A percentile compares a stretch with the other conserved stretches of the same genome.
Conservation (phyloP, 75 land plant species). For the Adiantum capillusveneris region DNA sequence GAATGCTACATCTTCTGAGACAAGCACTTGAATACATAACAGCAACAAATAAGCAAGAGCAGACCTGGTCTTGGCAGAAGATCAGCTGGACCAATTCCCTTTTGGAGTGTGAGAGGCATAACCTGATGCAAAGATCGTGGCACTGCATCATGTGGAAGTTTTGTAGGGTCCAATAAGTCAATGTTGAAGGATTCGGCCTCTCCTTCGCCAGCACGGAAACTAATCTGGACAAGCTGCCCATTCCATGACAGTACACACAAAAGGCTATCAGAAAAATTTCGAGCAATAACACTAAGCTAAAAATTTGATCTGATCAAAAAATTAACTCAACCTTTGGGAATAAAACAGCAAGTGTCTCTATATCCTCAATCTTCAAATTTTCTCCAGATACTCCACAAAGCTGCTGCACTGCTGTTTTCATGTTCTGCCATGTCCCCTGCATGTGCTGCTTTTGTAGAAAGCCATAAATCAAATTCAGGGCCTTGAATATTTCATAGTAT, state of each 20-base stretch:
- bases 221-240: slow-evolving; percentile 24
- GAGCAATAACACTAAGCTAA: background rate
- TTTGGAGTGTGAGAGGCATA: slow-evolving; percentile 16
- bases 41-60: background rate
- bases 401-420: slow-evolving; percentile 46
- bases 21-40: too few species aligned
- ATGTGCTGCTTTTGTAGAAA: slow-evolving; percentile 39
- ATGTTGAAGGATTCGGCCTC: slow-evolving; percentile 23
- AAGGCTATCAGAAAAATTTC: background rate
- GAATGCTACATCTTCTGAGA: background rate
- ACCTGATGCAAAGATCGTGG: slow-evolving; percentile 8
- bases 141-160: background rate
- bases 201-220: slow-evolving; percentile 22
- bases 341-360: slow-evolving; percentile 54
- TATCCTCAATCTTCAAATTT: slow-evolving; percentile 26
- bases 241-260: background rate
- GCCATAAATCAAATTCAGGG: slow-evolving; percentile 52
- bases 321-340: slow-evolving; percentile 62
- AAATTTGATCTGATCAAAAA: background rate
- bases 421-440: slow-evolving; percentile 36
- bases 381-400: slow-evolving; percentile 30
- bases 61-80: slow-evolving; percentile 20
- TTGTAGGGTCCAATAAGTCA: slow-evolving; percentile 29
- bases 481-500: slow-evolving; percentile 44
- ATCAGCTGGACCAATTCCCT: slow-evolving; percentile 23